A percentile compares a stretch with the other conserved stretches of the same genome.
phyloP scores from a whole-genome alignment of 805 yeast species.

The Candida endomychidarum region DNA sequence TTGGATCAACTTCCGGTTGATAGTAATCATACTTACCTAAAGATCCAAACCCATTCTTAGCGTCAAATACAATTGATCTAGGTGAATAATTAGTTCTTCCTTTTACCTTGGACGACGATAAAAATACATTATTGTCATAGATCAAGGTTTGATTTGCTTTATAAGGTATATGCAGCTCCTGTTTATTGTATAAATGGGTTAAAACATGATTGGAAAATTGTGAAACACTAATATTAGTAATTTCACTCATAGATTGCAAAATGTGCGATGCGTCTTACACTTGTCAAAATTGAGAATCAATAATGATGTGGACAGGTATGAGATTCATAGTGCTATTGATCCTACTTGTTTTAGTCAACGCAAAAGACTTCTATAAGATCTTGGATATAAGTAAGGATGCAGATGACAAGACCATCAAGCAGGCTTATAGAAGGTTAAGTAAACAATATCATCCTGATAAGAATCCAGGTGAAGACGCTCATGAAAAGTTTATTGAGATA shows the following conservation, averaged over 20 bases:
- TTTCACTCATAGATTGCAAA: conserved; percentile 9
- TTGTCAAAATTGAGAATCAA: not conserved
- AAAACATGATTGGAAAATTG: conserved; percentile 72
- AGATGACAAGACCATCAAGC: conserved; percentile 75
- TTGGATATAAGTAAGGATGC: conserved; percentile 72
- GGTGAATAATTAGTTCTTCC: conserved; percentile 65
- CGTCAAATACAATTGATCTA: conserved; percentile 78
- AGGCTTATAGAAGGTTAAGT: conserved; percentile 78
- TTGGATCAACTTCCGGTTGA: conserved; percentile 11
- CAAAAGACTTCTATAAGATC: conserved; percentile 54
- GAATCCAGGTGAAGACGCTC: conserved; percentile 81
- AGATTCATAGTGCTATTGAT: conserved; percentile 4
- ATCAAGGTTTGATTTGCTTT: conserved; percentile 43
- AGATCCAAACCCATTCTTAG: conserved; percentile 73
- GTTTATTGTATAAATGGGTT: conserved; percentile 79
- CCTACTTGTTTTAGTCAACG: conserved; percentile 15
- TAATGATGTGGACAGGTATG: conserved; percentile 5
- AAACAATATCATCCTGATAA: conserved; percentile 94
- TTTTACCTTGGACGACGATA: conserved; percentile 18
- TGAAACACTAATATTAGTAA: conserved; percentile 33
- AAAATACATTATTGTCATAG: conserved; percentile 47
- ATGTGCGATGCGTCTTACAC: not conserved
- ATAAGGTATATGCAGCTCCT: conserved; percentile 66
- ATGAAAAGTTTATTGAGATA: conserved; percentile 81
- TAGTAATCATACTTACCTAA: conserved; percentile 55